Evolutionary conservation across 805 yeast genomes (phyloP).

Genomic region (Cyberlindnera saturnus): DNA sequence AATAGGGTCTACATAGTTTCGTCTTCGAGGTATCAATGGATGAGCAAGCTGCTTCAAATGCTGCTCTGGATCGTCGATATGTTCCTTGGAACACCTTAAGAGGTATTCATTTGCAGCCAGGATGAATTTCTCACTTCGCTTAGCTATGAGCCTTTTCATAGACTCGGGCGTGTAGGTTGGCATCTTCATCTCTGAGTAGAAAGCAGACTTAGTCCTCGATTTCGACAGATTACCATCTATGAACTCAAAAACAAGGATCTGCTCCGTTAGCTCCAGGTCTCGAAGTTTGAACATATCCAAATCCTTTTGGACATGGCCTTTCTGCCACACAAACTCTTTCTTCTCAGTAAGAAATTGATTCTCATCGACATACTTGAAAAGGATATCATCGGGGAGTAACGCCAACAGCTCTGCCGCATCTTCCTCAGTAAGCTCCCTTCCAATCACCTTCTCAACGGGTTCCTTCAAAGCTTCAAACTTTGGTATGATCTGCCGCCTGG

Average conservation of each 20-base stretch:
- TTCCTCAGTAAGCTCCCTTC: conserved; percentile 34
- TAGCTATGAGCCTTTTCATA: conserved; percentile 52
- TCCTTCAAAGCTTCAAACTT: conserved; percentile 47
- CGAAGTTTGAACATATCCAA: conserved; percentile 46
- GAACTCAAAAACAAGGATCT: conserved; percentile 69
- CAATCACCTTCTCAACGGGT: conserved; percentile 45
- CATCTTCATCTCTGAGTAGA: conserved; percentile 38
- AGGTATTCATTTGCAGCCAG: conserved; percentile 33
- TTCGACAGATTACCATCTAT: conserved; percentile 55
- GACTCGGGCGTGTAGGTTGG: conserved; percentile 50
- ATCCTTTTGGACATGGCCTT: conserved; percentile 52
- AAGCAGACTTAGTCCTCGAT: conserved; percentile 40
- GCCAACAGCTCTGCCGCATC: conserved; percentile 63
- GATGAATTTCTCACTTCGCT: conserved; percentile 50
- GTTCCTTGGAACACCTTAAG: conserved; percentile 21
- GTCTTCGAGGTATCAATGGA: conserved; percentile 40
- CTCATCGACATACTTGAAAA: conserved; percentile 74
- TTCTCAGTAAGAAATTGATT: conserved; percentile 46
- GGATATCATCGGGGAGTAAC: conserved; percentile 62
- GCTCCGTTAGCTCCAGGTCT: conserved; percentile 34
- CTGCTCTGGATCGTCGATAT: conserved; percentile 34
- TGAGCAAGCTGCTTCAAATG: conserved; percentile 32
- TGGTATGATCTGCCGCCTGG: conserved; percentile 54
- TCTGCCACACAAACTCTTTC: conserved; percentile 30
- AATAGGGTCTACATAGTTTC: conserved; percentile 54